Evolutionary conservation across 176 grass and related monocot genomes (phyloP), one percentile per base, ranked within the genome.

Genomic region (Juncus effusus): DNA sequence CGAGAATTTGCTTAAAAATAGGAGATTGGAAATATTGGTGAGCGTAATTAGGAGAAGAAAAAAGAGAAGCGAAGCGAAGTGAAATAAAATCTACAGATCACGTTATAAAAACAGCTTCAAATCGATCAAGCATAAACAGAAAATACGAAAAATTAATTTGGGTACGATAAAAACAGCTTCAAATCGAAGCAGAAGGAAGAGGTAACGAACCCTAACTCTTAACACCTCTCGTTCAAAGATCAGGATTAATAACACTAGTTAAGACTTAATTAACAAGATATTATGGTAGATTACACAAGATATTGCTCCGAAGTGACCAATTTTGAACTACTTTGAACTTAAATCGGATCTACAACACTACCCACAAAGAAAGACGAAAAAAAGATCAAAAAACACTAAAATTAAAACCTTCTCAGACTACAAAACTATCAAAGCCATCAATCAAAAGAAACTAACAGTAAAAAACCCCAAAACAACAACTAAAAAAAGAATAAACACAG

Each of bases 311-410:
- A 51, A 54, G 28, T 14, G 16, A 54, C 35, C 51, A 35, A 69
- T 69, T 69, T 13, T 35, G 0, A 47, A 53, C 16, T 40, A 3
- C 16, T 69, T 16, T 39, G 47, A 54, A 54, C 28, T 69, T 37
- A 54, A 69, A 69, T 69, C 51, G 51, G 66, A 69, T 69, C 66
- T 39, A 69, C 13, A 69, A 36, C 3, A 55, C 66, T 56, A 54
- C 4, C 44, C 35, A 56, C 50, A 2, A 56, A 56, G 38, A 13
- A 55, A 69, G 6, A 14, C 3, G 12, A 13, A 41, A 10, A 13
- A 6, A 56, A 2, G 64, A 67, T 45, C 28, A 67, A 38, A 50
- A 14, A 10, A 67, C 45, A 35, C 8, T 38, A 66, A 15, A n/a
- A 69, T 56, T 56, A 13, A 10, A 13, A 57, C 49, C 66, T 13